phyloP scores from a whole-genome alignment of 2,329 filamentous ascomycete species.

The Daldinia sp. region DNA sequence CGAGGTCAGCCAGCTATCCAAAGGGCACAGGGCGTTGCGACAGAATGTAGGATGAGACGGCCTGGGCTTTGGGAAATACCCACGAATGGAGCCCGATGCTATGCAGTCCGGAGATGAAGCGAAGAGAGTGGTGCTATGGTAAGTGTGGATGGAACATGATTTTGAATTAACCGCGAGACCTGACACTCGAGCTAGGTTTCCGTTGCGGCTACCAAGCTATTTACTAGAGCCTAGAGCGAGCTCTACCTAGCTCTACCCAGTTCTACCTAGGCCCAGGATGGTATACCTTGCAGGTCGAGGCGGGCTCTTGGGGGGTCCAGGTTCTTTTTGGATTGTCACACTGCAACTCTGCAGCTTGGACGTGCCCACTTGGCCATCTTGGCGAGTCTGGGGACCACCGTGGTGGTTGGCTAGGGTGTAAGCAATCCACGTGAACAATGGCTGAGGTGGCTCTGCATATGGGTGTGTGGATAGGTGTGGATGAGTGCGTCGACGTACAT shows the following conservation, averaged over 20 bases:
- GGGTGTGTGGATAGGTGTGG: constrained; percentile 20
- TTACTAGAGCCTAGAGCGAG: constrained; percentile 21
- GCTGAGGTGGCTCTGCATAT: constrained; percentile 40
- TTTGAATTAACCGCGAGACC: constrained; percentile 29
- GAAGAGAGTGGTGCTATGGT: background rate
- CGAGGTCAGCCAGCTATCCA: constrained; percentile 25
- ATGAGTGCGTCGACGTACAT: constrained; percentile 28
- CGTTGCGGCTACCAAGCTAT: constrained; percentile 25
- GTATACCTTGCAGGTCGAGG: constrained; percentile 31
- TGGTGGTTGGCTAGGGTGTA: constrained; percentile 27
- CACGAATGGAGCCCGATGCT: constrained; percentile 12
- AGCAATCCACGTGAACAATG: constrained; percentile 39
- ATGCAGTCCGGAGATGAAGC: constrained; percentile 20
- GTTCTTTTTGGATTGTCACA: constrained; percentile 34
- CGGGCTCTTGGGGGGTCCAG: constrained; percentile 6
- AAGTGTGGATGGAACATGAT: constrained; percentile 29
- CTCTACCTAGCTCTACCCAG: constrained; percentile 22
- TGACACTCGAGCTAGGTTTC: constrained; percentile 22
- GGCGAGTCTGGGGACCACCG: constrained; percentile 36
- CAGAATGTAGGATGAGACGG: constrained; percentile 30
- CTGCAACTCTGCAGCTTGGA: constrained; percentile 37
- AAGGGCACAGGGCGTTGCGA: constrained; percentile 23
- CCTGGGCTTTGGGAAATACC: constrained; percentile 22
- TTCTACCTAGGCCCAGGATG: constrained; percentile 19
- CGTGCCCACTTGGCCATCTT: constrained; percentile 33